Evolutionary conservation across 208 protist species (phyloP).

Genomic region (Naegleria lovaniensis): DNA sequence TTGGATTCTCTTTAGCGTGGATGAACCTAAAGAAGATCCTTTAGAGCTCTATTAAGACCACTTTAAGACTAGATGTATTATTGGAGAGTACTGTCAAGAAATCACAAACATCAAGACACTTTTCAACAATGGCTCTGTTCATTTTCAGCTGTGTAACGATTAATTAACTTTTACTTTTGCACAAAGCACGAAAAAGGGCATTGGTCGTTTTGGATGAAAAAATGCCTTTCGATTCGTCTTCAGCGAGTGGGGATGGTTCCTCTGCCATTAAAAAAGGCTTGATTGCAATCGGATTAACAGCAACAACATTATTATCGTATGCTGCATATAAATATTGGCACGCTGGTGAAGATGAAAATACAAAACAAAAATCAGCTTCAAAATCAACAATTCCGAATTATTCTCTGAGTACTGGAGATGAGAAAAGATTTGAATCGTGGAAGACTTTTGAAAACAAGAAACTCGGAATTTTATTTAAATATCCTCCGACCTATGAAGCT

Average conservation of each 20-base stretch:
- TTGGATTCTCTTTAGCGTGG: no score
- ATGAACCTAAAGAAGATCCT: no score
- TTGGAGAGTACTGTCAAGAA: no score
- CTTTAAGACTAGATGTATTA: no score
- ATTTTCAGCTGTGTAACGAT: no score
- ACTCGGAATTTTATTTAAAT: slow-evolving; percentile 1
- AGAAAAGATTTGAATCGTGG: not conserved
- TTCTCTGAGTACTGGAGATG: not conserved
- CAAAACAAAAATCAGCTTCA: not conserved
- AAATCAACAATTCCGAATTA: not conserved
- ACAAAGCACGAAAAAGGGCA: no score
- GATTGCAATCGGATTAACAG: not conserved
- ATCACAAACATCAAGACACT: no score
- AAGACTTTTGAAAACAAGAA: not conserved
- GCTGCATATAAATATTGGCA: not conserved
- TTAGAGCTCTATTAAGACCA: no score
- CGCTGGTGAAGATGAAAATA: not conserved
- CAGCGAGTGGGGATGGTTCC: not conserved
- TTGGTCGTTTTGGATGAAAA: no score
- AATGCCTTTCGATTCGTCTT: no score
- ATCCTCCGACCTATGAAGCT: not conserved
- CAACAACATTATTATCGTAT: not conserved
- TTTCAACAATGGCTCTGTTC: no score
- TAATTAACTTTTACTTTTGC: no score
- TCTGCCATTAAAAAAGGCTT: not conserved